Conservation (phyloP, 2,329 filamentous ascomycete species). For the Elsinoe australis region DNA sequence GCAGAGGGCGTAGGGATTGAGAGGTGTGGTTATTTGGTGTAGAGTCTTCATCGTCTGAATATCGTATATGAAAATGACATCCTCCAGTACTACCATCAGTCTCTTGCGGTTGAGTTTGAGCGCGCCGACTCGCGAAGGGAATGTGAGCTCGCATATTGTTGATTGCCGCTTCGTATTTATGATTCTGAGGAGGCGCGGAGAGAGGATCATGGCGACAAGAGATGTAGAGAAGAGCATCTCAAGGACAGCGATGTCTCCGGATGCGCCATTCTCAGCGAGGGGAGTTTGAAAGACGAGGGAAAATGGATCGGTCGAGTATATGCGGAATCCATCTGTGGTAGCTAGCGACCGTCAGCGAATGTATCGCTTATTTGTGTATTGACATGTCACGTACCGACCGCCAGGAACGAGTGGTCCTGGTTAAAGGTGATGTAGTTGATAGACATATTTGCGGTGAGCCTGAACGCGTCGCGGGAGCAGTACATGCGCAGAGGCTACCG, state of each 20-base stretch:
- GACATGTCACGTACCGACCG: constrained; percentile 62
- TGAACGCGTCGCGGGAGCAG: neutral
- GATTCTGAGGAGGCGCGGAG: constrained; percentile 85
- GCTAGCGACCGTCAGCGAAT: constrained; percentile 43
- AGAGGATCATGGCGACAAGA: constrained; percentile 85
- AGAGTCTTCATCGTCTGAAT: constrained; percentile 97
- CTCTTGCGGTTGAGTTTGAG: constrained; percentile 92
- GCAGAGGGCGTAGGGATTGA: constrained; percentile 86
- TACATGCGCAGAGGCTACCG: neutral
- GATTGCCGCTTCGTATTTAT: constrained; percentile 89
- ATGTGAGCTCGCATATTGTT: constrained; percentile 96
- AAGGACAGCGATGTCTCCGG: constrained; percentile 83
- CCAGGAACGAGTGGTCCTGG: constrained; percentile 94
- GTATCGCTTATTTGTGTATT: constrained; percentile 3
- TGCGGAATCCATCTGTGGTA: constrained; percentile 87
- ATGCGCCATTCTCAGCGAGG: constrained; percentile 43
- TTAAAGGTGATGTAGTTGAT: constrained; percentile 99
- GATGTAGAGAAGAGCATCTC: constrained; percentile 99
- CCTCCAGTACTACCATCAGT: constrained; percentile 85
- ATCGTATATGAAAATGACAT: constrained; percentile 96
- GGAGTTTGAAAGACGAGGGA: constrained; percentile 90
- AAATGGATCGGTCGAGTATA: constrained; percentile 95
- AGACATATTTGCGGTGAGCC: constrained; percentile 18
- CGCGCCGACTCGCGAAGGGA: constrained; percentile 90
- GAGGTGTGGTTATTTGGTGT: constrained; percentile 85